Conservation (phyloP, 768 basidiomycete species). For the Tubosaeta sp. region DNA sequence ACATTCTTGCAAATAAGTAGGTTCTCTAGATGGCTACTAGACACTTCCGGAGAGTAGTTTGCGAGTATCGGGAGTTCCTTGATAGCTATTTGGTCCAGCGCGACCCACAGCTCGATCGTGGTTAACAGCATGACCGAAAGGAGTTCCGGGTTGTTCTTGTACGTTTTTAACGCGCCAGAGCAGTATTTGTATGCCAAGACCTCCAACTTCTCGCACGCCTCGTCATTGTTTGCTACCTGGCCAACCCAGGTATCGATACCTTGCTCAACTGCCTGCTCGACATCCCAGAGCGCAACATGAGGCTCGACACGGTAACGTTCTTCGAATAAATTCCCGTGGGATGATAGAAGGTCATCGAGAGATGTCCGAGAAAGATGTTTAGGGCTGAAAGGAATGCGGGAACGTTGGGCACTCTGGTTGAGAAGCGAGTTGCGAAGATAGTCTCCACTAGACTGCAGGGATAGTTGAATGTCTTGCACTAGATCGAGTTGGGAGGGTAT, state of each 20-base stretch:
- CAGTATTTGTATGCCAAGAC: constrained; percentile 26
- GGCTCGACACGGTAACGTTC: constrained; percentile 4
- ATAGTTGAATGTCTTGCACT: constrained; percentile 28
- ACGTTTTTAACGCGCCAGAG: constrained; percentile 20
- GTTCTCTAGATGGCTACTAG: constrained; percentile 32
- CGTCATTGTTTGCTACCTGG: constrained; percentile 11
- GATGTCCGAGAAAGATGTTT: constrained; percentile 2
- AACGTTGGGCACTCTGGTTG: neutral
- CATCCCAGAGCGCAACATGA: constrained; percentile 31
- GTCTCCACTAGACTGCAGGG: constrained; percentile 27
- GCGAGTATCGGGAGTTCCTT: neutral
- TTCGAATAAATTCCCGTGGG: constrained; percentile 10
- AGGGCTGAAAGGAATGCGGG: constrained; percentile 4
- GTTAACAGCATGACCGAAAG: neutral
- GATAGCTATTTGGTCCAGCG: neutral
- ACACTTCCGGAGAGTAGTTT: constrained; percentile 45
- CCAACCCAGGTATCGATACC: constrained; percentile 33
- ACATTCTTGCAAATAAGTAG: constrained; percentile 36
- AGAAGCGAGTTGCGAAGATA: constrained; percentile 27
- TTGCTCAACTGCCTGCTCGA: constrained; percentile 32
- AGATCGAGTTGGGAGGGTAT: constrained; percentile 26
- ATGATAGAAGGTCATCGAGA: constrained; percentile 14
- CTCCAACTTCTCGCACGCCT: constrained; percentile 25
- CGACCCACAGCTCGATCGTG: neutral
- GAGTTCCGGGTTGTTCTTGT: constrained; percentile 24